Evolutionary conservation across 2,329 filamentous ascomycete species (phyloP).

Genomic region (Fusarium pseudocircinatum): DNA sequence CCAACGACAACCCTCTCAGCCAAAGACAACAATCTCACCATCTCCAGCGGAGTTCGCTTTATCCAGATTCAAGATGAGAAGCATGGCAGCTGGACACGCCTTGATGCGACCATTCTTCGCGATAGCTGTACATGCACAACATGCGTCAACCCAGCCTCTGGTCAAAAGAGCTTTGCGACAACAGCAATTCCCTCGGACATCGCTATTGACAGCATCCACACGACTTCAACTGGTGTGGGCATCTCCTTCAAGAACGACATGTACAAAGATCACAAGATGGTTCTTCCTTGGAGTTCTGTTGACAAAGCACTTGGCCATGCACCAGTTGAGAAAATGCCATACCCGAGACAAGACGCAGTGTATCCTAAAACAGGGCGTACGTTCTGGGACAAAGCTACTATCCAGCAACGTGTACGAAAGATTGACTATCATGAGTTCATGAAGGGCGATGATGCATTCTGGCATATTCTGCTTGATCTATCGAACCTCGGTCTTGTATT

Average conservation of each 20-base stretch:
- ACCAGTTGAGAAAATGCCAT: conserved; percentile 30
- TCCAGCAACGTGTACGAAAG: conserved; percentile 59
- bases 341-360: conserved; percentile 42
- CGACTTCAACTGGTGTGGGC: conserved; percentile 55
- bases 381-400: conserved; percentile 54
- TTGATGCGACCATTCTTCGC: conserved; percentile 53
- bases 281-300: conserved; percentile 49
- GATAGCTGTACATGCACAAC: conserved; percentile 63
- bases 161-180: conserved; percentile 64
- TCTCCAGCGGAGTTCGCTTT: conserved; percentile 42
- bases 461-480: conserved; percentile 70
- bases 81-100: conserved; percentile 34
- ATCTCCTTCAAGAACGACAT: conserved; percentile 69
- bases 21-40: conserved; percentile 20
- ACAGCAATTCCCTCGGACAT: conserved; percentile 52
- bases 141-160: conserved; percentile 67
- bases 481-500: conserved; percentile 78
- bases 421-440: conserved; percentile 80
- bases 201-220: conserved; percentile 43
- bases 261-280: conserved; percentile 46
- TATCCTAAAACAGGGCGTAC: conserved; percentile 47
- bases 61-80: conserved; percentile 40
- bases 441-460: conserved; percentile 63
- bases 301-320: conserved; percentile 46
- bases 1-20: conserved; percentile 5